Evolutionary conservation across 2,329 filamentous ascomycete species (phyloP), one percentile per base, ranked within the genome.

Genomic region (Diaporthe nobilis): DNA sequence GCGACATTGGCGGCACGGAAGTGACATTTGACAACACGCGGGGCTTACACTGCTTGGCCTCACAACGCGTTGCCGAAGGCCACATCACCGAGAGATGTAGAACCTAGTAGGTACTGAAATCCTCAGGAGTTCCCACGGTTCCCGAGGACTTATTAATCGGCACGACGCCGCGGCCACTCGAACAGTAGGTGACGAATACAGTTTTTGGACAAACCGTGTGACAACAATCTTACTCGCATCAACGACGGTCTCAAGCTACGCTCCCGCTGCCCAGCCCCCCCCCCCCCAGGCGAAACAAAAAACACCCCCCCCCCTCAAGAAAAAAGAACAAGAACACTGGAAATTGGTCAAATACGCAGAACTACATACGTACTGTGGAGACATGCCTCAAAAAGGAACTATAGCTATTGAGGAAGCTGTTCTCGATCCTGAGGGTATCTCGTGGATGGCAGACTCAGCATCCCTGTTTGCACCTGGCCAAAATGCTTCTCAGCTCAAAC

Each of bases 331-430:
- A 34, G 4, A 7, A 12, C n/a, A 5, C 17, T 4, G 31, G 4
- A 34, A 3, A n/a, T 39, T 25, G 5, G 2, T n/a, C 34, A 15
- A 9, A 60, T 39, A n/a, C 17, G 0, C 3, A 22, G 8, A 10
- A 22, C 17, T 4, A 39, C 34, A n/a, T 22, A 15, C 25, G 42
- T 25, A 44, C 78, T 28, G n/a, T 55, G 37, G 80, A 78, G 42
- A 20, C 2, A 72, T 72, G 70, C 0, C 57, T 42, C 31, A 17
- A n/a, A 72, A 53, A 22, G 82, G 82, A 57, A 83, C 82, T 42
- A 80, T 84, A 28, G 82, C 82, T 20, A 82, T 84, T 60, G 82
- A 84, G 57, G 82, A 84, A 77, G 83, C 82, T 8, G 82, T 83
- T 60, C 79, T 84, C 42, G 80, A 83, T 77, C 82, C 82, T 1